Conservation (phyloP, 2,329 filamentous ascomycete genomes). For the Colletotrichum filicis region DNA sequence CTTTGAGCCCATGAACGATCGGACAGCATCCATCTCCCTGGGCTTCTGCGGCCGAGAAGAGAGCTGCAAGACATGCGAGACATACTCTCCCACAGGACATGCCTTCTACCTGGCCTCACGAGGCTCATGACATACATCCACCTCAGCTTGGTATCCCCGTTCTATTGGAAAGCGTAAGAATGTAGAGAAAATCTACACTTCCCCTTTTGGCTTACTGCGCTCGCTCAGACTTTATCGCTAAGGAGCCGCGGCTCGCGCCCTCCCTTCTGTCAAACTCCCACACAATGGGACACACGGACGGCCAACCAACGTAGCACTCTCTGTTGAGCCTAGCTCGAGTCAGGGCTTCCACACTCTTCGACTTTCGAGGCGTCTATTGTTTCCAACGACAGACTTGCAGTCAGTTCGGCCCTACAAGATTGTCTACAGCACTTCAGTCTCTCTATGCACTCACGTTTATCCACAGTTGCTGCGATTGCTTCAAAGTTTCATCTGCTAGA, state of each 20-base stretch:
- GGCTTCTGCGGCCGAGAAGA: slow-evolving; percentile 18
- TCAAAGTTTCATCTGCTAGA: background rate
- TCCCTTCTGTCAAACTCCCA: slow-evolving; percentile 20
- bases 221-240: slow-evolving; percentile 10
- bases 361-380: slow-evolving; percentile 1
- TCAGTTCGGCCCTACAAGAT: background rate
- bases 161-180: background rate
- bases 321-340: background rate
- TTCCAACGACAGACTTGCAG: background rate
- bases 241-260: slow-evolving; percentile 10
- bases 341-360: background rate
- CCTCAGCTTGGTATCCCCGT: background rate
- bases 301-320: slow-evolving; percentile 4
- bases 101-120: slow-evolving; percentile 7
- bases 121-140: background rate
- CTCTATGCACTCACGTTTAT: background rate
- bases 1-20: background rate
- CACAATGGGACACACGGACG: slow-evolving; percentile 1
- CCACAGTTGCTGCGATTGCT: background rate
- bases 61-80: slow-evolving; percentile 25
- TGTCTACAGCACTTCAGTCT: slow-evolving; percentile 9
- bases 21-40: slow-evolving; percentile 20
- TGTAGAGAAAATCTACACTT: slow-evolving; percentile 5
- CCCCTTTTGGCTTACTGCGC: background rate
- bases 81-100: slow-evolving; percentile 1